Base-by-base conservation (phyloP, 2,329 filamentous ascomycete species). In the Penicillium sp. region DNA sequence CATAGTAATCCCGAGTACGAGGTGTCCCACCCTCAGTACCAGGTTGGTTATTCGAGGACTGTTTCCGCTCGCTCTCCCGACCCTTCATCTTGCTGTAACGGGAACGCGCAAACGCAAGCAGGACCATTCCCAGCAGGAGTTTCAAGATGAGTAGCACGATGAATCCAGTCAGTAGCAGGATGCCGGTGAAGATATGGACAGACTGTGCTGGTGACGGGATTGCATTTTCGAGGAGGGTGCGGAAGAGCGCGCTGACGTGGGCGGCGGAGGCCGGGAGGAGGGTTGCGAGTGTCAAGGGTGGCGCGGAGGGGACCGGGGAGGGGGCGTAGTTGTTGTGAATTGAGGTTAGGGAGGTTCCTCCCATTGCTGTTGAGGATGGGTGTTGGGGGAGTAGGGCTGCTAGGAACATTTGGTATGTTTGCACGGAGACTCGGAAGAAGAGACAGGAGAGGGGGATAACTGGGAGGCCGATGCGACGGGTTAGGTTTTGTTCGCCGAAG, bases 351-450 rank as follows among this genome's bases (percentile, higher is more conserved):
- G 77, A 77, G 3, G 77, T 71, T 9, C 68, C 58, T 31, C 66
- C 67, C n/a, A 68, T 66, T 1, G 71, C 70, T 1, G 70, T 70
- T 9, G 75, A 75, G 2, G 73, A 71, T 0, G 91, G 81, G 0
- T 91, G 90, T 9, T 89, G 84, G 0, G 91, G 89, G 35, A 97
- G 82, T 68, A 96, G 88, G 0, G 91, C 93, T 4, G 93, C 90
- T 15, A 97, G 83, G 70, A 97, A 96, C 93, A 97, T 97, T 76
- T 97, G 90, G 75, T 97, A 99, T 7, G 93, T 97, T 73, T 99
- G 94, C 43, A 97, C 84, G 1, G 91, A 93, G 47, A 96, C 91
- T 43, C 96, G 87, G 73, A 99, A 94, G 75, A 99, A 97, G 48
- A 99, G 76, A 66, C 93, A 97, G 1, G 93, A 93, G 0, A 99